Base-by-base conservation (phyloP, 2,329 filamentous ascomycete species). In the Fonsecaea multimorphosa region DNA sequence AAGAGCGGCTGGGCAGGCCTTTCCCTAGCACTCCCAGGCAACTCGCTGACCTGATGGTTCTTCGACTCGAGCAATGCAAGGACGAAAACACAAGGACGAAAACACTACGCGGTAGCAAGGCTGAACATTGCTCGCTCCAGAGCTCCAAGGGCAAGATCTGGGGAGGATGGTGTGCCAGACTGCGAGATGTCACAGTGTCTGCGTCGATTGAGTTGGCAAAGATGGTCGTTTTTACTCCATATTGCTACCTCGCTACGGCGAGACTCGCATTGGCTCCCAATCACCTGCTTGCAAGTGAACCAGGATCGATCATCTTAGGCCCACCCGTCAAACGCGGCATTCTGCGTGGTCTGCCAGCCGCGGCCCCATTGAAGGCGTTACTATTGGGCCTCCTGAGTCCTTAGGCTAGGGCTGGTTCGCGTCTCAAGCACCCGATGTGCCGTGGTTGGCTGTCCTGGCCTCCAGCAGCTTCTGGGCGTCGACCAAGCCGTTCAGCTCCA, bases 401-500 rank as follows among this genome's bases (percentile, higher is more conserved):
- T 11, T 11, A 5, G 38, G 38, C 38, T 40, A 40, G 38, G 38
- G 38, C 38, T n/a, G 38, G 29, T 31, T n/a, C 16, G 38, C 38
- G 16, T 40, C 16, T 40, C 38, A 40, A 40, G 38, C 4, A n/a
- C n/a, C 38, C 16, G n/a, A 40, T 6, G 14, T 4, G 16, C 44
- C 7, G 44, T 11, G 22, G 44, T 16, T 38, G 19, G 46, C 58
- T n/a, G 61, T 70, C 61, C 64, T 67, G 24, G 63, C 53, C 62
- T 67, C 62, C 61, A 70, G 57, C 66, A 66, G 19, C 34, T 66
- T 65, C 44, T 61, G 49, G 11, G 61, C 34, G 58, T 70, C 60
- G 6, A 70, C 66, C 58, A 69, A 38, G 2, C 70, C 70, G 44
- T 65, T 75, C 16, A 59, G 56, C 58, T 76, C 72, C 64, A 72